These are phyloP conservation scores for Chrysoporthe deuterocubensis DNA, from an alignment of 2,329 filamentous ascomycete species.

Conservation along the genomic window DNA sequence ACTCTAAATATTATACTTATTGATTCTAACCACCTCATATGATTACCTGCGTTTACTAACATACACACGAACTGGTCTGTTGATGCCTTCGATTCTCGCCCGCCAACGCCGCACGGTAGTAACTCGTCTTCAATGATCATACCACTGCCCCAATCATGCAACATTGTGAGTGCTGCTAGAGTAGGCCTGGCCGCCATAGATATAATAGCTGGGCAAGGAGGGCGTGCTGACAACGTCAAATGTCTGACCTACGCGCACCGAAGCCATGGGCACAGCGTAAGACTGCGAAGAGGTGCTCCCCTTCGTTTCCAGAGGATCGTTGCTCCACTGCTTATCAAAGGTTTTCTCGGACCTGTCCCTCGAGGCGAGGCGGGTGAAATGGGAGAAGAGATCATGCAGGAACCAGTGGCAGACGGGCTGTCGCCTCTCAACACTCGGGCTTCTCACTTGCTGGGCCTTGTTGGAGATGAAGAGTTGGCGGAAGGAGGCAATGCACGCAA, in stretches of 20 bases:
- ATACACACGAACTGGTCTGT: no score
- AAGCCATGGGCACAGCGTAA: neutral
- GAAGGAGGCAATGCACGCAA: conserved; percentile 5
- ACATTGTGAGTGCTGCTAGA: neutral
- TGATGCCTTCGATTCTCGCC: neutral
- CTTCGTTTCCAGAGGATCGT: neutral
- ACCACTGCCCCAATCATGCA: neutral
- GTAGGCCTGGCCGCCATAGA: neutral
- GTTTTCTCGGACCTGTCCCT: neutral
- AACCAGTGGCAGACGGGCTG: neutral
- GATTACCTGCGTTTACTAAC: no score
- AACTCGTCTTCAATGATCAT: neutral
- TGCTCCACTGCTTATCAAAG: neutral
- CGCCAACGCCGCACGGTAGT: neutral
- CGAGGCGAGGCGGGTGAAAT: neutral
- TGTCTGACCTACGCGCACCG: neutral
- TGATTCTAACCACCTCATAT: no score
- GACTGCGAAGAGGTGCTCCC: neutral
- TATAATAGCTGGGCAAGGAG: neutral
- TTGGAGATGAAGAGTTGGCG: conserved; percentile 1
- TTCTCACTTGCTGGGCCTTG: neutral
- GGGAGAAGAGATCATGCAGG: neutral
- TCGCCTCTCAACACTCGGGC: neutral
- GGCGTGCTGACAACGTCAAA: neutral
- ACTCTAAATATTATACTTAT: no score